Evolutionary conservation across 2,329 filamentous ascomycete species (phyloP).

Genomic region (Xylariales sp.): DNA sequence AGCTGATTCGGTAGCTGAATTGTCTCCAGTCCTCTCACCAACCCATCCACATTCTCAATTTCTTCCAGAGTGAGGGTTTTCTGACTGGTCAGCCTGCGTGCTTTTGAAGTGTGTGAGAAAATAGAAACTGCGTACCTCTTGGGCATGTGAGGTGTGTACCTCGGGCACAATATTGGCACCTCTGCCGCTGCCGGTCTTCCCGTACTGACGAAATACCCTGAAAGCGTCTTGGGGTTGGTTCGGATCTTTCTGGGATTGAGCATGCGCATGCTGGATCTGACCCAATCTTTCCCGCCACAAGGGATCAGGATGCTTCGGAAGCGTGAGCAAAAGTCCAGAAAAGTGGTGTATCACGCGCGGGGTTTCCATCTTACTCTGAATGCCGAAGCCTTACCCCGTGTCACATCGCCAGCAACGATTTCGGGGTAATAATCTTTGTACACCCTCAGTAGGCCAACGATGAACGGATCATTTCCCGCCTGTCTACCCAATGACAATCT

Average conservation of each 20-base stretch:
- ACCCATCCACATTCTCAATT: conserved; percentile 64
- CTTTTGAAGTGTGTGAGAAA: neutral
- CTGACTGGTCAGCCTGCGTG: conserved; percentile 35
- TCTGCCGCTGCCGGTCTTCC: conserved; percentile 37
- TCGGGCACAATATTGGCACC: conserved; percentile 55
- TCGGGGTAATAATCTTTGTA: conserved; percentile 91
- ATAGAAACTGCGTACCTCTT: conserved; percentile 55
- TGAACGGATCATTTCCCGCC: conserved; percentile 66
- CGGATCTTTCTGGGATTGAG: conserved; percentile 24
- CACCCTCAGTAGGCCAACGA: conserved; percentile 72
- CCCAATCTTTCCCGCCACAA: conserved; percentile 69
- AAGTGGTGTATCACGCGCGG: conserved; percentile 29
- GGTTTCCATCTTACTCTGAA: conserved; percentile 45
- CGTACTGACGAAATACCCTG: conserved; percentile 54
- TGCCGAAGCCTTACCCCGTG: conserved; percentile 54
- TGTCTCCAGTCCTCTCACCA: conserved; percentile 70
- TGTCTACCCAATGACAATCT: conserved; percentile 56
- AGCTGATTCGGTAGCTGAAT: conserved; percentile 81
- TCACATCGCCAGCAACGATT: conserved; percentile 71
- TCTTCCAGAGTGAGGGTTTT: conserved; percentile 69
- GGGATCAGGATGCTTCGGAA: conserved; percentile 66
- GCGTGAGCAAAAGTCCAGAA: no score
- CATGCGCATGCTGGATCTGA: conserved; percentile 58
- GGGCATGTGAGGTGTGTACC: conserved; percentile 70
- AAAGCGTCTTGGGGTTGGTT: conserved; percentile 46